Conservation (phyloP, 345 rosid species). For the Carallia pectinifolia region DNA sequence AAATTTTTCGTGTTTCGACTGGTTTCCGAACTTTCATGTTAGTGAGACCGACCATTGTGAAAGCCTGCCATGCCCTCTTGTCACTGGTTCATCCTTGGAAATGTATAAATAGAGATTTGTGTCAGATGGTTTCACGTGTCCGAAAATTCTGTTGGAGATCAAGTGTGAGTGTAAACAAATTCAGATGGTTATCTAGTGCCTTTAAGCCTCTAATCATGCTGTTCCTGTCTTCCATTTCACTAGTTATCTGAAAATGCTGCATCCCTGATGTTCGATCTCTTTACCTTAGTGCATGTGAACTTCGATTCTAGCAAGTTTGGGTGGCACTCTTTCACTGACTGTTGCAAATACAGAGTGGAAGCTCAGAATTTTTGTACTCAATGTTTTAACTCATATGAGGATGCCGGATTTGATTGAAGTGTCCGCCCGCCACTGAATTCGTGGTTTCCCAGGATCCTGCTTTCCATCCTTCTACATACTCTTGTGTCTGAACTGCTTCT, state of each 20-base stretch:
- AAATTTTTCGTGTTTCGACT: constrained; percentile 8
- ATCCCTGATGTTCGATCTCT: constrained; percentile 13
- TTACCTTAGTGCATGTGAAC: constrained; percentile 4
- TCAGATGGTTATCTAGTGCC: constrained; percentile 1
- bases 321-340: constrained; percentile 8
- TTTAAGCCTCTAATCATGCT: constrained; percentile 17
- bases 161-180: background rate
- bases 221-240: constrained; percentile 13
- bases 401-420: constrained; percentile 18
- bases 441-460: constrained; percentile 15
- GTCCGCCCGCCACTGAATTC: constrained; percentile 2
- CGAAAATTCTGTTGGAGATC: background rate
- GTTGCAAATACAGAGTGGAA: background rate
- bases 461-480: constrained; percentile 8
- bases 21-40: constrained; percentile 13
- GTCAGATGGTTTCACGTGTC: constrained; percentile 5
- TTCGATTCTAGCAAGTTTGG: background rate
- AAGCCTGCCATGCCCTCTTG: no score
- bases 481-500: constrained; percentile 17
- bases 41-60: background rate
- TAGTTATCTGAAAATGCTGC: constrained; percentile 9
- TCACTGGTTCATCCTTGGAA: constrained; percentile 4
- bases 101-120: constrained; percentile 11
- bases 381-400: background rate
- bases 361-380: background rate